Percentiles rank a stretch among this genome's conserved stretches.
Conservation (phyloP, 2,329 filamentous ascomycete genomes). For the Onygenales sp. region DNA sequence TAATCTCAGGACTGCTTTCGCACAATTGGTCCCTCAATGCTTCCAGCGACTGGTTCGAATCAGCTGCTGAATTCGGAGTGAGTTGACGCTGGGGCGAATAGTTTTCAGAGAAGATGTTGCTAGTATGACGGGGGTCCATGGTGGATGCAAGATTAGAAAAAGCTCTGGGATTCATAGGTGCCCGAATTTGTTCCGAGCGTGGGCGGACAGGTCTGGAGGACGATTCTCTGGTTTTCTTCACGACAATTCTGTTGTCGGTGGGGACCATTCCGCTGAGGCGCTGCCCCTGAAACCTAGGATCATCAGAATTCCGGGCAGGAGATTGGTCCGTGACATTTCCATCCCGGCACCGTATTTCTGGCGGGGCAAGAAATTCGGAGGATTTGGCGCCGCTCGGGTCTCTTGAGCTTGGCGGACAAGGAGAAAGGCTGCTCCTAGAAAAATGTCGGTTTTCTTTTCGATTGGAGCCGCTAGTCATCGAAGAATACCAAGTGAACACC, state of each 20-base stretch:
- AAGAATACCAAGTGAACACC: conserved; percentile 8
- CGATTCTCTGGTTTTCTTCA: too few relatives aligned
- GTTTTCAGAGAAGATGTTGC: too few relatives aligned
- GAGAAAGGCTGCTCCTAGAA: background rate
- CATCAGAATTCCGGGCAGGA: background rate
- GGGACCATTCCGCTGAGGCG: too few relatives aligned
- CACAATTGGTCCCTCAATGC: background rate
- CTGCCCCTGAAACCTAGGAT: too few relatives aligned
- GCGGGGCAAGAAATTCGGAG: background rate
- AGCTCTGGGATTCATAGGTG: too few relatives aligned
- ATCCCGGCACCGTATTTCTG: background rate
- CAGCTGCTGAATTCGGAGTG: background rate
- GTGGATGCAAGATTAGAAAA: too few relatives aligned
- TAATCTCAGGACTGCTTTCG: background rate
- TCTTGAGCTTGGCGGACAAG: background rate
- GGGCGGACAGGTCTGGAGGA: too few relatives aligned
- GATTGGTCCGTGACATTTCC: background rate
- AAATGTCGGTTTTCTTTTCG: background rate
- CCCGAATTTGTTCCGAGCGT: too few relatives aligned
- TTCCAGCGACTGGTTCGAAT: background rate
- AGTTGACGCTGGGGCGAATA: background rate
- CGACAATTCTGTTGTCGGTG: too few relatives aligned
- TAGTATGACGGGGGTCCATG: too few relatives aligned
- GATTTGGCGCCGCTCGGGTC: background rate
- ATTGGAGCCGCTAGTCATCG: background rate